phyloP scores from a whole-genome alignment of 139 green algal genomes.

The Micromonas pusilla region DNA sequence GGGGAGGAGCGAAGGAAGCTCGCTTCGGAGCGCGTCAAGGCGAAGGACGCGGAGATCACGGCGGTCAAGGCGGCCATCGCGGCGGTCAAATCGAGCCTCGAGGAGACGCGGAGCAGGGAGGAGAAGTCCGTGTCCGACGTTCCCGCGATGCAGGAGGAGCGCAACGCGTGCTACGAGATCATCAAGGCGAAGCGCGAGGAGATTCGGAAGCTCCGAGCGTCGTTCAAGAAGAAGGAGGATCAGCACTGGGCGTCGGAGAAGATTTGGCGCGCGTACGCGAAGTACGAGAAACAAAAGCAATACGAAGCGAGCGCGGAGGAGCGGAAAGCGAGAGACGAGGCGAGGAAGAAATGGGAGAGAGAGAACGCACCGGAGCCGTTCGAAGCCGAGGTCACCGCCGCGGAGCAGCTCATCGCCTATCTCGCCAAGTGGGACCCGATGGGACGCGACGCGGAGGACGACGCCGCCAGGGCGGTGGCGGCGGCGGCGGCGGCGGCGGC shows the following conservation, averaged over 20 bases:
- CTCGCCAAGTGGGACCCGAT: constrained; percentile 27
- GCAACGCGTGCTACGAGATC: constrained; percentile 38
- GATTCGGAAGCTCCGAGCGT: constrained; percentile 35
- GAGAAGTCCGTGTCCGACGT: constrained; percentile 37
- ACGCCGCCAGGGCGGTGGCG: neutral
- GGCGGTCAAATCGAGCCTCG: constrained; percentile 31
- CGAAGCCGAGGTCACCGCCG: constrained; percentile 24
- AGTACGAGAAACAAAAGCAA: constrained; percentile 22
- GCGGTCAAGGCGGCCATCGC: constrained; percentile 45
- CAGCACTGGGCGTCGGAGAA: constrained; percentile 43
- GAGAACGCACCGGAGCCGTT: constrained; percentile 31
- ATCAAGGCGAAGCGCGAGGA: constrained; percentile 39
- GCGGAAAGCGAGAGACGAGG: constrained; percentile 26
- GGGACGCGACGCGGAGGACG: no score
- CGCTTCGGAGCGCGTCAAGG: constrained; percentile 41
- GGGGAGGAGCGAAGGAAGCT: constrained; percentile 34
- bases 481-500: neutral
- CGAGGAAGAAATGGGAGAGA: constrained; percentile 8
- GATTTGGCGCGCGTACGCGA: constrained; percentile 20
- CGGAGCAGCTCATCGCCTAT: constrained; percentile 39
- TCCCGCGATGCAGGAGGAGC: constrained; percentile 42
- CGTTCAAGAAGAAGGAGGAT: constrained; percentile 45
- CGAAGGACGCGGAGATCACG: constrained; percentile 47
- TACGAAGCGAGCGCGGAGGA: constrained; percentile 1
- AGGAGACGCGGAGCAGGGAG: constrained; percentile 28